These are phyloP conservation scores for Oleoguttula mirabilis DNA, from an alignment of 495 filamentous ascomycete genomes.

Conservation along the genomic window DNA sequence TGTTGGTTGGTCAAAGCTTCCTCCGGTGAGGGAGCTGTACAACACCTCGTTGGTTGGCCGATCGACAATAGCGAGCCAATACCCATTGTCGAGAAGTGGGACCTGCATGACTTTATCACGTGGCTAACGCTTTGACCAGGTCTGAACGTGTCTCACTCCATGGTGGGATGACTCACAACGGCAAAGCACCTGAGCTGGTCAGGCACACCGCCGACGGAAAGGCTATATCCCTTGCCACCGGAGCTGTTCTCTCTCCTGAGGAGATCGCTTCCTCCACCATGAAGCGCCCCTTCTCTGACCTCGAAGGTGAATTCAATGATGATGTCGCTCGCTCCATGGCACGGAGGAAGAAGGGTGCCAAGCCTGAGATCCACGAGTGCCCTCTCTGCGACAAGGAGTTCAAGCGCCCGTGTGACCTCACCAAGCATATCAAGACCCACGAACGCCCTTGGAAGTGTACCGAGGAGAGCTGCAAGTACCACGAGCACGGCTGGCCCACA, in stretches of 20 bases:
- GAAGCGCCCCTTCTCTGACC: slow-evolving; percentile 21
- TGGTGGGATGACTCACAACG: slow-evolving; percentile 65
- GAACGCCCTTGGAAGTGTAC: slow-evolving; percentile 90
- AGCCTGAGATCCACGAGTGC: slow-evolving; percentile 30
- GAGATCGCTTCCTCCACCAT: slow-evolving; percentile 15
- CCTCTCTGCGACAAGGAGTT: slow-evolving; percentile 70
- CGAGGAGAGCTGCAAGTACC: slow-evolving; percentile 68
- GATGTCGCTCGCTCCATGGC: slow-evolving; percentile 79
- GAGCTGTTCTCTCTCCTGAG: slow-evolving; percentile 6
- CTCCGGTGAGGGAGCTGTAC: no score
- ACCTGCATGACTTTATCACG: slow-evolving; percentile 5
- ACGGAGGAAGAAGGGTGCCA: slow-evolving; percentile 66
- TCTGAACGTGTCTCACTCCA: slow-evolving; percentile 58
- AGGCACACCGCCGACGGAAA: slow-evolving; percentile 61
- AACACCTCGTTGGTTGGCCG: no score
- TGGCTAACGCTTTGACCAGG: slow-evolving; percentile 39
- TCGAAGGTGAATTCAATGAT: slow-evolving; percentile 52
- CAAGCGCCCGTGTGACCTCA: slow-evolving; percentile 82
- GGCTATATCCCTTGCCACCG: slow-evolving; percentile 56
- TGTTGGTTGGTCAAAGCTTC: no score
- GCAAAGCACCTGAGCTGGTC: slow-evolving; percentile 65
- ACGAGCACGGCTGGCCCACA: slow-evolving; percentile 81
- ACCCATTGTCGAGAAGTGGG: no score
- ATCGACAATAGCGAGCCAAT: no score
- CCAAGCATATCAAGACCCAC: slow-evolving; percentile 96